phyloP scores from a whole-genome alignment of 768 basidiomycete genomes.

The Wakefieldia striispora region DNA sequence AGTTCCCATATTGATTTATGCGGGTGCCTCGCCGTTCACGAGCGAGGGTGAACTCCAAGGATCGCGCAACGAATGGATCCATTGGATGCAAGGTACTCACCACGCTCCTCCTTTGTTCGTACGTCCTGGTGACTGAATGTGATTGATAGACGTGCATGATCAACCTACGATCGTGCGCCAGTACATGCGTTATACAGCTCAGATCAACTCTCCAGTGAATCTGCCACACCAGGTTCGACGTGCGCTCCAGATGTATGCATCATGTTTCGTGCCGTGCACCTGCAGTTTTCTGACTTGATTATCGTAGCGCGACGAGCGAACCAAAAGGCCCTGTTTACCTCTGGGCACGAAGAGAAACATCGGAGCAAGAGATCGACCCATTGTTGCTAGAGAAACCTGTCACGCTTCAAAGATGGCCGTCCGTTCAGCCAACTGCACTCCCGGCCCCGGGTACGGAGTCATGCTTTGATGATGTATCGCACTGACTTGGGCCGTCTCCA shows the following conservation, averaged over 20 bases:
- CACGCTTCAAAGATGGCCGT: conserved; percentile 45
- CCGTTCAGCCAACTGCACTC: conserved; percentile 49
- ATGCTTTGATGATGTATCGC: neutral
- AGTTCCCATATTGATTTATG: conserved; percentile 66
- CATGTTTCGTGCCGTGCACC: neutral
- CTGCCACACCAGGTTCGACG: conserved; percentile 51
- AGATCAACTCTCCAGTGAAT: conserved; percentile 55
- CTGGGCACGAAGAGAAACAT: conserved; percentile 69
- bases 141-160: conserved; percentile 58
- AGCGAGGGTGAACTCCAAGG: conserved; percentile 56
- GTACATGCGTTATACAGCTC: conserved; percentile 68
- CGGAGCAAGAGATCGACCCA: conserved; percentile 59
- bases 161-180: conserved; percentile 69
- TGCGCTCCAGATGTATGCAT: conserved; percentile 59
- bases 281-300: neutral
- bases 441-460: conserved; percentile 34
- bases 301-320: conserved; percentile 57
- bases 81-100: conserved; percentile 62
- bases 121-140: neutral
- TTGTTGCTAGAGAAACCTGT: conserved; percentile 31
- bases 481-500: neutral
- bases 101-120: neutral
- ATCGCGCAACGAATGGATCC: conserved; percentile 69
- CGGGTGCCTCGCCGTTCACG: conserved; percentile 66
- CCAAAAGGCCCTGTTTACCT: conserved; percentile 75